Percentiles rank a stretch among this genome's conserved stretches.
phyloP scores from a whole-genome alignment of 2,329 filamentous ascomycete species.

The Neopestalotiopsis sp. region DNA sequence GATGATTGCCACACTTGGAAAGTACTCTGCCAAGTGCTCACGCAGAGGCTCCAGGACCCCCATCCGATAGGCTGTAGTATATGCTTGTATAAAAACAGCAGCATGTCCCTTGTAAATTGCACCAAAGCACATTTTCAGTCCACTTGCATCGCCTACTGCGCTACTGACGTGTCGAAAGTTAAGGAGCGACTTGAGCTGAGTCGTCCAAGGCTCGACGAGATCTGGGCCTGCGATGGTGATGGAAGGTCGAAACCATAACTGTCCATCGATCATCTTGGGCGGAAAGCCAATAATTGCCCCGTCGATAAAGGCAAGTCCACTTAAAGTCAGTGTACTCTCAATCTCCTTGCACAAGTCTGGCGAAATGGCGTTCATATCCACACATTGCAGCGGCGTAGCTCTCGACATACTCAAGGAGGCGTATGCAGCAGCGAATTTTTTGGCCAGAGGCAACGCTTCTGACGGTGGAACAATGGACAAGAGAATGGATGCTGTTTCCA shows the following conservation, averaged over 20 bases:
- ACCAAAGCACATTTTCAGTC: slow-evolving; percentile 8
- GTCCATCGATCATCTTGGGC: neutral
- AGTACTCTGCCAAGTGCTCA: slow-evolving; percentile 1
- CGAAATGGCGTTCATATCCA: slow-evolving; percentile 11
- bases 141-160: neutral
- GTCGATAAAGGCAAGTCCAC: neutral
- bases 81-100: slow-evolving; percentile 3
- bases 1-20: neutral
- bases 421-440: neutral
- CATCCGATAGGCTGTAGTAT: neutral
- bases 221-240: neutral
- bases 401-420: neutral
- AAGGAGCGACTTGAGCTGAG: neutral
- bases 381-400: neutral
- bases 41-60: neutral
- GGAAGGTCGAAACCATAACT: slow-evolving; percentile 1
- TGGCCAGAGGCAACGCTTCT: neutral
- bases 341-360: neutral
- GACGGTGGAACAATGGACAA: slow-evolving; percentile 4
- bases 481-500: neutral
- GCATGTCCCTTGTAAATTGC: slow-evolving; percentile 5
- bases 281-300: slow-evolving; percentile 9
- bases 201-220: neutral
- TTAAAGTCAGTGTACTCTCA: neutral
- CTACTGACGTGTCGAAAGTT: slow-evolving; percentile 1